Evolutionary conservation across 139 green algal genomes (phyloP).

Genomic region (Bryopsis sp.): DNA sequence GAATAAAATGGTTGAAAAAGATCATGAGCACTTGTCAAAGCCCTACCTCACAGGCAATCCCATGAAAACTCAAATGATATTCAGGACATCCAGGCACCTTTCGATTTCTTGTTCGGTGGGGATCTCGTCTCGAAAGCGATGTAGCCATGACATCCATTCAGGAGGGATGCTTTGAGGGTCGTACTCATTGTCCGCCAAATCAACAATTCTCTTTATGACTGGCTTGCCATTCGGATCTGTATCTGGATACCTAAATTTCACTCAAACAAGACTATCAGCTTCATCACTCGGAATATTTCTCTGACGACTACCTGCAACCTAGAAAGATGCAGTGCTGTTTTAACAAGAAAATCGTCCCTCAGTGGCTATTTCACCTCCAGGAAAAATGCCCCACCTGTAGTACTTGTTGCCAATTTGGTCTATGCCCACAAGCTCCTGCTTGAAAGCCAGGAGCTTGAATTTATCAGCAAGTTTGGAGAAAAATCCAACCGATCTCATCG

Average conservation of each 20-base stretch:
- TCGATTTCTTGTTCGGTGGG: background rate
- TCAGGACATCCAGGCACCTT: no score
- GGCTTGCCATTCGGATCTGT: background rate
- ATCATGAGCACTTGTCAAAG: no score
- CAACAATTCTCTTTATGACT: background rate
- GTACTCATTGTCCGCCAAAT: slow-evolving; percentile 3
- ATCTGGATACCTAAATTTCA: background rate
- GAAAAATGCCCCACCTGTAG: slow-evolving; percentile 6
- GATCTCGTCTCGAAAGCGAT: background rate
- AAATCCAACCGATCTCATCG: no score
- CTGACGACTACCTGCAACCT: no score
- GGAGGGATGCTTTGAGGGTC: slow-evolving; percentile 1
- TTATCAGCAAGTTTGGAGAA: no score
- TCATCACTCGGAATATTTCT: no score
- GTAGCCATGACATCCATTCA: slow-evolving; percentile 10
- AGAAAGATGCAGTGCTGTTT: no score
- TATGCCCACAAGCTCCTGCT: background rate
- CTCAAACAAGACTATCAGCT: background rate
- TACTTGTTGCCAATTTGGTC: slow-evolving; percentile 8
- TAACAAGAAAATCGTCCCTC: no score
- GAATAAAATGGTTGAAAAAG: no score
- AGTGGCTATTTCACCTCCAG: no score
- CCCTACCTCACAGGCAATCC: no score
- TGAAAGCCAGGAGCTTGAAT: background rate
- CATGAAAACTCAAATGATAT: no score